A percentile compares a stretch with the other conserved stretches of the same genome.
phyloP scores from a whole-genome alignment of 495 filamentous ascomycete species.

The Peziza echinospora region DNA sequence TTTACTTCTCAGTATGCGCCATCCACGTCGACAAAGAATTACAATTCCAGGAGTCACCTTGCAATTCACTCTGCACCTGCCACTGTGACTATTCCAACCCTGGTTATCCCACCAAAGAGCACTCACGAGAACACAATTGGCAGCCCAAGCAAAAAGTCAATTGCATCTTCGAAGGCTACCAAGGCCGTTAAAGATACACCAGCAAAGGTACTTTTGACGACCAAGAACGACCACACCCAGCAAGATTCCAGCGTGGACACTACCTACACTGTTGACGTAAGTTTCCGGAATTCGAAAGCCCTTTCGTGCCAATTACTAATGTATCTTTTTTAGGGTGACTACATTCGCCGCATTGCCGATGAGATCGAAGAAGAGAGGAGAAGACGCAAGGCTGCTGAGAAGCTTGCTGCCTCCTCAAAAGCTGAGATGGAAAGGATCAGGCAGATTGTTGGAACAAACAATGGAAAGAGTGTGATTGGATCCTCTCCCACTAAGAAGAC shows the following conservation, averaged over 20 bases:
- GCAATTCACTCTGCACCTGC: not conserved
- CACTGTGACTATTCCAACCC: not conserved
- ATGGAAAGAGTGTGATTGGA: not conserved
- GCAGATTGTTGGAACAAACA: not conserved
- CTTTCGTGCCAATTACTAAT: not conserved
- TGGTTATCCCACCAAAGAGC: too few relatives aligned
- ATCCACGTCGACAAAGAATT: too few relatives aligned
- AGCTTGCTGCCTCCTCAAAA: not conserved
- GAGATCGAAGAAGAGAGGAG: conserved; percentile 18
- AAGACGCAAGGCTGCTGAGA: conserved; percentile 11
- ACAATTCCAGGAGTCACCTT: too few relatives aligned
- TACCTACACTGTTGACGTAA: not conserved
- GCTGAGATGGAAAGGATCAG: not conserved
- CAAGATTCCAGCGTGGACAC: not conserved
- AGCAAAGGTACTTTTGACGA: too few relatives aligned
- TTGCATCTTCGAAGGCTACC: not conserved
- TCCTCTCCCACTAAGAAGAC: too few relatives aligned
- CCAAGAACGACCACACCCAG: not conserved
- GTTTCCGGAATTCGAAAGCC: too few relatives aligned
- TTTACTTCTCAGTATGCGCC: not conserved
- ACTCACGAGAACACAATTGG: too few relatives aligned
- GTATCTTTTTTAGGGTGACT: conserved; percentile 7
- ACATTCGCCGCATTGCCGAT: conserved; percentile 17
- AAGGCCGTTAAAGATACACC: too few relatives aligned
- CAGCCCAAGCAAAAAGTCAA: not conserved